Conservation (phyloP, 176 grass and related monocot species). For the Alopecurus myosuroides region DNA sequence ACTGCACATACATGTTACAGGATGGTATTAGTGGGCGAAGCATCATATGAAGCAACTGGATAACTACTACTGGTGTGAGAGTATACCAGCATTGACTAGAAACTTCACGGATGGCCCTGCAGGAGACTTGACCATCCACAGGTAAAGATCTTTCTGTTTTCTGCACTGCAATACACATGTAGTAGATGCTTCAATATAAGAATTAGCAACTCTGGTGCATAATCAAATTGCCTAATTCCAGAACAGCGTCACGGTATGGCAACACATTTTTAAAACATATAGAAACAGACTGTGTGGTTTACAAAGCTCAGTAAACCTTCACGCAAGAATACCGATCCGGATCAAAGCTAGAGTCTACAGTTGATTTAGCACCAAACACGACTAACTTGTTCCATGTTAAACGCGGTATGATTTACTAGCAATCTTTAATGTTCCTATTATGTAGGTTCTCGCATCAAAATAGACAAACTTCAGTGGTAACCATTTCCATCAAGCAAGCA, state of each 20-base stretch:
- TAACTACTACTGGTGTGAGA: background rate
- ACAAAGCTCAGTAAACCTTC: background rate
- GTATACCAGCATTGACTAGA: conserved; percentile 80
- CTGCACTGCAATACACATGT: conserved; percentile 59
- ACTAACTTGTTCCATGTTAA: background rate
- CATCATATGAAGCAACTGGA: background rate
- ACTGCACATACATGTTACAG: conserved; percentile 31
- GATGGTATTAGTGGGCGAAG: background rate
- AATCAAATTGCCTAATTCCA: background rate
- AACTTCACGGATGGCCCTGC: conserved; percentile 88
- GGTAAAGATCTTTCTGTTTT: conserved; percentile 93
- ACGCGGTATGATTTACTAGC: background rate
- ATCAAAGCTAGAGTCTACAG: background rate
- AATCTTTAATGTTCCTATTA: background rate
- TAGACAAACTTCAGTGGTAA: background rate
- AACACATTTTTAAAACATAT: background rate
- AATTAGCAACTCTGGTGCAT: background rate
- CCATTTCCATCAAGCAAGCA: background rate
- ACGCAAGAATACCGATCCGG: background rate
- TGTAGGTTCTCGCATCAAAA: background rate
- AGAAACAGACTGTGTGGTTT: background rate
- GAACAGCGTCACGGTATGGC: background rate
- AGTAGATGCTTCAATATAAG: conserved; percentile 7
- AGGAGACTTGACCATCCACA: conserved; percentile 83
- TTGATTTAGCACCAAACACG: background rate